Conservation (phyloP, 768 basidiomycete species). For the Amyloporia xantha region DNA sequence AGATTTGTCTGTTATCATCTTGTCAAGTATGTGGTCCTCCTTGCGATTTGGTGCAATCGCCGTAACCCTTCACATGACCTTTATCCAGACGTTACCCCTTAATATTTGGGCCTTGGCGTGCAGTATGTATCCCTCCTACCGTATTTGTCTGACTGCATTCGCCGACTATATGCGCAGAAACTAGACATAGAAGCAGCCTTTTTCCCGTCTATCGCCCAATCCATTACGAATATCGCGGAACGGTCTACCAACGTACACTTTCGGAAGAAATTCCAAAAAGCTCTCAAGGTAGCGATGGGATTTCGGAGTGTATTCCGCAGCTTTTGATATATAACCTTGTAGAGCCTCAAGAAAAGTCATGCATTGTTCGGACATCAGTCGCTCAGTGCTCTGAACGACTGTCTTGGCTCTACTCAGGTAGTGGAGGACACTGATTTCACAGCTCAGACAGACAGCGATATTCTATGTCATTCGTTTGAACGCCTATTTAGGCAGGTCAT, state of each 20-base stretch:
- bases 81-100: conserved; percentile 62
- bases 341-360: not conserved
- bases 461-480: conserved; percentile 10
- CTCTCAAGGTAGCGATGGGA: conserved; percentile 38
- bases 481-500: conserved; percentile 4
- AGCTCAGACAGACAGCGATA: not conserved
- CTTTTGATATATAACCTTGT: not conserved
- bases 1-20: conserved; percentile 55
- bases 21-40: conserved; percentile 48
- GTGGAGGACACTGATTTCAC: not conserved
- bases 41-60: too few species aligned
- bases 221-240: conserved; percentile 43
- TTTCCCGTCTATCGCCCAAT: conserved; percentile 42
- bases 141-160: not conserved
- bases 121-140: conserved; percentile 33
- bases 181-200: conserved; percentile 45
- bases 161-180: conserved; percentile 34
- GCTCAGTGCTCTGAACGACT: not conserved
- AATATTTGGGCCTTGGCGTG: conserved; percentile 64
- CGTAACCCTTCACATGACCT: too few species aligned
- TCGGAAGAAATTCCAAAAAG: conserved; percentile 33
- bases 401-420: not conserved
- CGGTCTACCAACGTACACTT: conserved; percentile 48
- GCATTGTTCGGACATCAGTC: not conserved
- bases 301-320: not conserved